Conservation (phyloP, 1,284 basidiomycete genomes). For the Pholiota adiposa region DNA sequence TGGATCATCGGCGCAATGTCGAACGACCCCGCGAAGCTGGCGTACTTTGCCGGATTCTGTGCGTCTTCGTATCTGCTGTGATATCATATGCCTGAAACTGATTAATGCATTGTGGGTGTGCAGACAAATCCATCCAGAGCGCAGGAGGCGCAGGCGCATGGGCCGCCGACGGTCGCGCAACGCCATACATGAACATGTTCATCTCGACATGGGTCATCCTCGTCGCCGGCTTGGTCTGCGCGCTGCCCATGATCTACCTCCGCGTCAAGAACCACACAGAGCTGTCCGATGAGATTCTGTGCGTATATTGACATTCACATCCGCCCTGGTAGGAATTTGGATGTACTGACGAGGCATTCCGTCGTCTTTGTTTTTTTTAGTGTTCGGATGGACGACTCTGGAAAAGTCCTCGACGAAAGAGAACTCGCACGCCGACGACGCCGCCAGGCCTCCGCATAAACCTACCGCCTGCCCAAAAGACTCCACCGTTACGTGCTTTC, state of each 20-base stretch:
- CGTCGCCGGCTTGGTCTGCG: slow-evolving; percentile 51
- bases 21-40: slow-evolving; percentile 60
- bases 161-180: slow-evolving; percentile 49
- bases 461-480: too few relatives aligned
- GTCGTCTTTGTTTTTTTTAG: slow-evolving; percentile 19
- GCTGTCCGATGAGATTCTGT: slow-evolving; percentile 49
- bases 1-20: slow-evolving; percentile 67
- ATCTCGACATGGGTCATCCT: slow-evolving; percentile 57
- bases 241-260: slow-evolving; percentile 56
- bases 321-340: neutral
- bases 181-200: slow-evolving; percentile 58
- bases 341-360: neutral
- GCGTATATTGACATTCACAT: slow-evolving; percentile 22
- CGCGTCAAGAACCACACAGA: slow-evolving; percentile 56
- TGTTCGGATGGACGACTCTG: slow-evolving; percentile 37
- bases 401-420: slow-evolving; percentile 19
- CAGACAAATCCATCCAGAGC: slow-evolving; percentile 61
- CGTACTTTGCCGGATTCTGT: slow-evolving; percentile 58
- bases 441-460: neutral
- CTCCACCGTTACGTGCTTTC: too few relatives aligned
- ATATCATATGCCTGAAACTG: slow-evolving; percentile 2
- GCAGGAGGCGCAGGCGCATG: slow-evolving; percentile 57
- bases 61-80: slow-evolving; percentile 17
- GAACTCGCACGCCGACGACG: neutral
- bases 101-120: neutral